Percentiles rank a stretch among this genome's conserved stretches.
Conservation (phyloP, 805 yeast species). For the Myxozyma monticola region DNA sequence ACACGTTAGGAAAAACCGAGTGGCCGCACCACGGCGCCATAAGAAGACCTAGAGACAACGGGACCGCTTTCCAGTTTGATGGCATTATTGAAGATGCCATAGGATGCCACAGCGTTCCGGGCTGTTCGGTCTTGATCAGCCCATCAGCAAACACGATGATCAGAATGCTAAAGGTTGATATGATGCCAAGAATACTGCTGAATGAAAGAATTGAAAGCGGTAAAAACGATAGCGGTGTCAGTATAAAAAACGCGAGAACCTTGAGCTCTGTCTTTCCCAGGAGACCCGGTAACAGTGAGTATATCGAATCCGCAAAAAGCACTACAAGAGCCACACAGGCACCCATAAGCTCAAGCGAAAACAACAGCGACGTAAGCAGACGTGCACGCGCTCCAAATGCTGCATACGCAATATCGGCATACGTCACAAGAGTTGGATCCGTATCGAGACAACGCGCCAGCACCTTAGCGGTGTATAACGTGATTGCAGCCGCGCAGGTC, state of each 20-base stretch:
- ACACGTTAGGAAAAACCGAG: conserved; percentile 76
- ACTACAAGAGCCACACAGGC: conserved; percentile 80
- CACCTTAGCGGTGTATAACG: conserved; percentile 75
- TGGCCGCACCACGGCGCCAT: conserved; percentile 81
- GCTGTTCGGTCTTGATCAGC: conserved; percentile 54
- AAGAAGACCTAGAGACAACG: conserved; percentile 44
- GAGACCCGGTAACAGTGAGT: conserved; percentile 50
- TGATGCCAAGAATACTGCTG: conserved; percentile 67
- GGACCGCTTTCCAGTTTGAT: conserved; percentile 48
- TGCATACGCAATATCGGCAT: conserved; percentile 86
- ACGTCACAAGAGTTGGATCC: conserved; percentile 77
- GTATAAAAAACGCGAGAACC: conserved; percentile 56
- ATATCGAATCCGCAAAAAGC: conserved; percentile 80
- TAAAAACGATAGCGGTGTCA: conserved; percentile 79
- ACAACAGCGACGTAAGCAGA: conserved; percentile 66
- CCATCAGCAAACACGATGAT: conserved; percentile 63
- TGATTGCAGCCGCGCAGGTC: conserved; percentile 59
- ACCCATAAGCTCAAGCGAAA: conserved; percentile 75
- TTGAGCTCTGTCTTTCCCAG: conserved; percentile 58
- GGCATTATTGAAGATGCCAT: conserved; percentile 74
- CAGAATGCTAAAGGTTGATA: conserved; percentile 67
- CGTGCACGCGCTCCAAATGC: conserved; percentile 79
- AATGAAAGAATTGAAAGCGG: conserved; percentile 74
- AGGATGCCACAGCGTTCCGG: conserved; percentile 70
- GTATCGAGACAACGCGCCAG: conserved; percentile 76